A percentile compares a stretch with the other conserved stretches of the same genome.
Conservation (phyloP, 768 basidiomycete genomes). For the Lentinula sp. region DNA sequence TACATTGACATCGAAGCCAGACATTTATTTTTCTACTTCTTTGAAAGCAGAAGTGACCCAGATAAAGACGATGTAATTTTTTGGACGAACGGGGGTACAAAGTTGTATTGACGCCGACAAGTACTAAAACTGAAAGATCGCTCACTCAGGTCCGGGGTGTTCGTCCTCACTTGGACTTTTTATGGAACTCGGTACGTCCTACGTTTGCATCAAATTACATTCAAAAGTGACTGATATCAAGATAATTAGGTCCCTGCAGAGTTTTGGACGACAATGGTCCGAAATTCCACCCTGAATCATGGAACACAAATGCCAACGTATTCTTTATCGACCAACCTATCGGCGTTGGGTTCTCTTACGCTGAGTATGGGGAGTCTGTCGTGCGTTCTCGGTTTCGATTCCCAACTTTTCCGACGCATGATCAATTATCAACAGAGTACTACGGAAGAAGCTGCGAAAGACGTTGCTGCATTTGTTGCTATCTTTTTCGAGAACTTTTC, state of each 20-base stretch:
- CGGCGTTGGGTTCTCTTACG: slow-evolving; percentile 35
- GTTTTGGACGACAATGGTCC: slow-evolving; percentile 35
- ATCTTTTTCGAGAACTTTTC: slow-evolving; percentile 52
- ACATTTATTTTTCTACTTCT: slow-evolving; percentile 74
- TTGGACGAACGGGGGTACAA: neutral
- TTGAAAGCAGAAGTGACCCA: slow-evolving; percentile 61
- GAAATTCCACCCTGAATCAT: slow-evolving; percentile 36
- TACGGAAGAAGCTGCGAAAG: slow-evolving; percentile 45
- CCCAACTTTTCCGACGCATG: neutral
- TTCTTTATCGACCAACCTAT: slow-evolving; percentile 36
- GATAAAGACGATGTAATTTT: slow-evolving; percentile 54
- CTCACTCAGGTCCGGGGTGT: slow-evolving; percentile 6
- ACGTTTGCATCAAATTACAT: slow-evolving; percentile 34
- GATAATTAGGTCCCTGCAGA: slow-evolving; percentile 43
- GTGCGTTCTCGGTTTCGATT: slow-evolving; percentile 16
- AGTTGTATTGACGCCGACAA: neutral
- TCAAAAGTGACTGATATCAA: slow-evolving; percentile 23
- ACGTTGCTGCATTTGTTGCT: slow-evolving; percentile 48
- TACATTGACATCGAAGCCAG: slow-evolving; percentile 62
- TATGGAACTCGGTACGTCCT: slow-evolving; percentile 40
- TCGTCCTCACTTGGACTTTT: slow-evolving; percentile 36
- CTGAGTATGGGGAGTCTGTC: slow-evolving; percentile 37
- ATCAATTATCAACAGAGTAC: slow-evolving; percentile 26
- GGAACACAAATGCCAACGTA: slow-evolving; percentile 42
- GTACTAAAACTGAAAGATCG: neutral